phyloP scores from a whole-genome alignment of 768 basidiomycete genomes.

The Suillus luteus region DNA sequence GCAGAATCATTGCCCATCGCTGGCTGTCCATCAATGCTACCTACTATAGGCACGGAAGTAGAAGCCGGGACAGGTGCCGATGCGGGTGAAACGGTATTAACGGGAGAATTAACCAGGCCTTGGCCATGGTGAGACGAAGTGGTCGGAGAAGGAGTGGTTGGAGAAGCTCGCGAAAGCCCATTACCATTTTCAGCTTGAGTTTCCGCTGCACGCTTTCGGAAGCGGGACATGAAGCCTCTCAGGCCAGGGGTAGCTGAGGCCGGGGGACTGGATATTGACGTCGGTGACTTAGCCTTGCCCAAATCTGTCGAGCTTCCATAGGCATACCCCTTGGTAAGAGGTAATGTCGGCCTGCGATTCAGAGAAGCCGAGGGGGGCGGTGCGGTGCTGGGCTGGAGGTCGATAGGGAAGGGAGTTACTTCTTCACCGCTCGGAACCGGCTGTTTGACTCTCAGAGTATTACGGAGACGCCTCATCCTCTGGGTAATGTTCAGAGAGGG shows the following conservation, averaged over 20 bases:
- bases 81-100: constrained; percentile 31
- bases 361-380: constrained; percentile 38
- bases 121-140: constrained; percentile 36
- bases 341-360: constrained; percentile 47
- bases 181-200: constrained; percentile 33
- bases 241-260: constrained; percentile 73
- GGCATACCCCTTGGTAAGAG: constrained; percentile 42
- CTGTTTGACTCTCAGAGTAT: constrained; percentile 61
- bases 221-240: constrained; percentile 81
- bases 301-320: constrained; percentile 47
- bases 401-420: constrained; percentile 44
- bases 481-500: constrained; percentile 59
- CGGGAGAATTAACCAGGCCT: constrained; percentile 25
- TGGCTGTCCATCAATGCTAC: constrained; percentile 27
- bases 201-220: constrained; percentile 46
- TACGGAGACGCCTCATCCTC: constrained; percentile 71
- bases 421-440: constrained; percentile 54
- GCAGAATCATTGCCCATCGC: constrained; percentile 40
- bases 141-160: constrained; percentile 38
- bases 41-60: constrained; percentile 18
- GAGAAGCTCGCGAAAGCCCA: constrained; percentile 31
- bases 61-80: constrained; percentile 16
- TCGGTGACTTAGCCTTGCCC: constrained; percentile 53
- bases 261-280: constrained; percentile 60
- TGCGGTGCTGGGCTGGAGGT: constrained; percentile 40